A percentile compares a stretch with the other conserved stretches of the same genome.
Evolutionary conservation across 192 early-diverging fungal genomes (phyloP).

Genomic region (Spinellus fusiger): DNA sequence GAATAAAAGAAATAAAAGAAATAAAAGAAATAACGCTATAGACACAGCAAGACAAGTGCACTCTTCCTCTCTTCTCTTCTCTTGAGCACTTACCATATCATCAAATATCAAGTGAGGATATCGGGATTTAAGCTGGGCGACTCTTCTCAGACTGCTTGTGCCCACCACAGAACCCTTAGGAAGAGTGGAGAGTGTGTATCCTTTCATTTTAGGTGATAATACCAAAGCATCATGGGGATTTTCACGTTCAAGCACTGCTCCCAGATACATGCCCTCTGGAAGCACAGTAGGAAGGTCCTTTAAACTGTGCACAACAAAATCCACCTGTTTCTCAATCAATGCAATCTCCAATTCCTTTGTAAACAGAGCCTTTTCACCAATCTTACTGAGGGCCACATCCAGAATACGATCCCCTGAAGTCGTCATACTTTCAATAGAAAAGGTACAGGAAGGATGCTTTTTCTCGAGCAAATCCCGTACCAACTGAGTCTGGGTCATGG

Average conservation of each 20-base stretch:
- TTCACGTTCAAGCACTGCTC: constrained; percentile 79
- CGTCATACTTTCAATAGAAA: constrained; percentile 55
- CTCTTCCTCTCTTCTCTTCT: background rate
- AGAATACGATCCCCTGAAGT: constrained; percentile 80
- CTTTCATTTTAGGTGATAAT: constrained; percentile 21
- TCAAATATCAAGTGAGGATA: constrained; percentile 74
- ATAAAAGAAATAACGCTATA: background rate
- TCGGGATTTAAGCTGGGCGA: constrained; percentile 74
- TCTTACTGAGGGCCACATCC: constrained; percentile 77
- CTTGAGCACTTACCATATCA: constrained; percentile 60
- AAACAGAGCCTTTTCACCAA: constrained; percentile 87
- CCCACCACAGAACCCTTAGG: constrained; percentile 76
- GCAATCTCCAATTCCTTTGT: constrained; percentile 88
- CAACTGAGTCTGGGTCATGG: constrained; percentile 79
- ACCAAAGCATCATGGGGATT: constrained; percentile 89
- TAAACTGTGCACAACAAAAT: constrained; percentile 89
- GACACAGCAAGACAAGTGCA: constrained; percentile 2
- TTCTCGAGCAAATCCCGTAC: constrained; percentile 52
- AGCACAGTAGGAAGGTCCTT: constrained; percentile 90
- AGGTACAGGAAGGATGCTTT: constrained; percentile 35
- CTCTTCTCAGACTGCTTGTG: constrained; percentile 81
- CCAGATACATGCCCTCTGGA: constrained; percentile 75
- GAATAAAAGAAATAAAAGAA: constrained; percentile 3
- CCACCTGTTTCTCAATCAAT: constrained; percentile 56
- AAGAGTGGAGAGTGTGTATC: constrained; percentile 51